These are phyloP conservation scores for Phallus indusiatus DNA, from an alignment of 768 basidiomycete genomes.

Conservation along the genomic window DNA sequence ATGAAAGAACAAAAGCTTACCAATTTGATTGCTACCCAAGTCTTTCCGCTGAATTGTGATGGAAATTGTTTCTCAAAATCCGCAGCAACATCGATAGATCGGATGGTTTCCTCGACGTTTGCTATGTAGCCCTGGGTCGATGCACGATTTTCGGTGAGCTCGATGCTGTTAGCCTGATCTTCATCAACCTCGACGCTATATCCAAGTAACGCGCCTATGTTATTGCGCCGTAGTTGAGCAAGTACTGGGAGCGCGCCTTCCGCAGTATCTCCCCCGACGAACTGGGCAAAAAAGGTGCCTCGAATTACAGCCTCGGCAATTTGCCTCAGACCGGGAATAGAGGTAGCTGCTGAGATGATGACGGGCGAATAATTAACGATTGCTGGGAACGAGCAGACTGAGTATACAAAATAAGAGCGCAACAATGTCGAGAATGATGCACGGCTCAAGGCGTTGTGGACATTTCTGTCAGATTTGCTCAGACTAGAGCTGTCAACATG, in stretches of 20 bases:
- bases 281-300: conserved; percentile 79
- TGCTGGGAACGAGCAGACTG: conserved; percentile 64
- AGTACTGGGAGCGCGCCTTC: conserved; percentile 59
- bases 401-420: conserved; percentile 74
- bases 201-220: conserved; percentile 68
- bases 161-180: conserved; percentile 29
- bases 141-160: not conserved
- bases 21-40: conserved; percentile 83
- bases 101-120: conserved; percentile 67
- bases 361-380: conserved; percentile 69
- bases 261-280: conserved; percentile 83
- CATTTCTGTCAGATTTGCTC: too few species aligned
- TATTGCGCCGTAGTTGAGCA: conserved; percentile 46
- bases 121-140: conserved; percentile 41
- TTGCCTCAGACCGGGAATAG: conserved; percentile 50
- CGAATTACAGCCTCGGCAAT: conserved; percentile 64
- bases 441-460: not conserved
- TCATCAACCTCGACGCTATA: conserved; percentile 85
- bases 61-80: conserved; percentile 57
- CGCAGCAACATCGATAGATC: conserved; percentile 68
- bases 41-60: conserved; percentile 35
- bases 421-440: conserved; percentile 34
- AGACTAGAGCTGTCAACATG: too few species aligned
- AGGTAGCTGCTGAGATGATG: conserved; percentile 46
- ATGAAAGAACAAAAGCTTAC: conserved; percentile 28